phyloP scores from a whole-genome alignment of 371 early-diverging fungal species.

The Apophysomyces ossiformis region DNA sequence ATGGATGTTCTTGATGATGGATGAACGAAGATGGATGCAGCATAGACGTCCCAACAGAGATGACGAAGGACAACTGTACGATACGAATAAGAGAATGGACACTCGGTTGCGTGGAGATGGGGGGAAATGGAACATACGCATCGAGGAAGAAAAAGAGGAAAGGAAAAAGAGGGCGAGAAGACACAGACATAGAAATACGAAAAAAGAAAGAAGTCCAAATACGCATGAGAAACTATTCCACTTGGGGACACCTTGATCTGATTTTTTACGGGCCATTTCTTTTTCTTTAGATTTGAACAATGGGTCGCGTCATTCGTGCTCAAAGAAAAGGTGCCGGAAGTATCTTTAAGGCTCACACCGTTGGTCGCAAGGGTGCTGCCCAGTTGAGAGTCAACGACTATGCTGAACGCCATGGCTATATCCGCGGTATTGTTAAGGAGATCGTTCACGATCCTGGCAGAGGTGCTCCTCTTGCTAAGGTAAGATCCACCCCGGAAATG shows the following conservation, averaged over 20 bases:
- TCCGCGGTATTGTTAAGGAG: constrained; percentile 97
- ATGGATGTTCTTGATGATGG: background rate
- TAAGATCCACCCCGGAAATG: constrained; percentile 31
- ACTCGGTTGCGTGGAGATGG: background rate
- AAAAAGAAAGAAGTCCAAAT: too few relatives aligned
- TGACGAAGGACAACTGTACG: background rate
- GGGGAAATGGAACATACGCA: too few relatives aligned
- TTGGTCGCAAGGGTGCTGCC: constrained; percentile 96
- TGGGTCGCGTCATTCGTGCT: constrained; percentile 84
- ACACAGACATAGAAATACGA: too few relatives aligned
- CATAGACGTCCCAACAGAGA: background rate
- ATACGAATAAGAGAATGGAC: background rate
- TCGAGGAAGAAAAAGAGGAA: too few relatives aligned
- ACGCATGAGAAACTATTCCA: too few relatives aligned
- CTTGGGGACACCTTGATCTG: background rate
- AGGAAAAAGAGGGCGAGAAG: too few relatives aligned
- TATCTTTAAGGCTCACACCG: constrained; percentile 97
- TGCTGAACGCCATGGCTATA: constrained; percentile 98
- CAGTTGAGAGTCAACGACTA: constrained; percentile 93
- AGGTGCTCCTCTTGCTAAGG: constrained; percentile 99
- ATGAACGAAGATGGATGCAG: background rate
- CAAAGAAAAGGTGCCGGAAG: constrained; percentile 99
- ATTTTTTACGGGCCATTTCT: background rate
- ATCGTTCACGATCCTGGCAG: constrained; percentile 99
- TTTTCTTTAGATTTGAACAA: constrained; percentile 20